Base-by-base conservation (phyloP, 176 grass and related monocot genomes). In the Cymbopogon citratus region DNA sequence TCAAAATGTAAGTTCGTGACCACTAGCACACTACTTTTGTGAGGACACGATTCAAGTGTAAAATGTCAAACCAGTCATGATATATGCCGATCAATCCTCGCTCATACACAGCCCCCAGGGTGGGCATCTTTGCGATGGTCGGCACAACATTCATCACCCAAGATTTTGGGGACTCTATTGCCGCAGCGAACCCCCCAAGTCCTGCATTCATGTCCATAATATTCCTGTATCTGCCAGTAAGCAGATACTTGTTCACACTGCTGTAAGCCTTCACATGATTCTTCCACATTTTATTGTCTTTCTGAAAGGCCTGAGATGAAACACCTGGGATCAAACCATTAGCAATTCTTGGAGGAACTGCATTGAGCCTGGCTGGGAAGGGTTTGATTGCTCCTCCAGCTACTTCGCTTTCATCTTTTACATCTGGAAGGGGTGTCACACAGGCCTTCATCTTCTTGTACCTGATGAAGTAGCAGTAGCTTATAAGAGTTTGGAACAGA, bases 141-240 rank as follows among this genome's bases (percentile, higher is more conserved):
- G 94, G 91, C 56, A 97, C 91, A 9, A 87, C 91, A 87, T 97
- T 97, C 94, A 97, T 97, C 60, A 97, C 94, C 94, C 94, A 97
- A 21, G 83, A 90, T 87, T 92, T 89, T 1, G 78, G 84, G 39
- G 94, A 93, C 56, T 93, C 91, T 0, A 93, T 97, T 12, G 86
- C 86, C 1, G 94, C 94, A 43, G 94, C 94, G 11, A 97, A 97
- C 1, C 91, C 87, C 5, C 94, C 94, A 2, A 89, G 76, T n/a
- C 84, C 86, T n/a, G 94, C 89, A 80, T 93, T 97, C 94, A 97
- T 97, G 77, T 97, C 94, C 91, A 97, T 91, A 74, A 97, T 87
- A 76, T 97, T 97, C 71, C 94, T 90, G 87, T 95, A 95, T 52
- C 93, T 84, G 40, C 90, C 90, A 36, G 78, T 90, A 69, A 92